Evolutionary conservation across 768 basidiomycete genomes (phyloP), one percentile per base, ranked within the genome.

Genomic region (Bullera alba): DNA sequence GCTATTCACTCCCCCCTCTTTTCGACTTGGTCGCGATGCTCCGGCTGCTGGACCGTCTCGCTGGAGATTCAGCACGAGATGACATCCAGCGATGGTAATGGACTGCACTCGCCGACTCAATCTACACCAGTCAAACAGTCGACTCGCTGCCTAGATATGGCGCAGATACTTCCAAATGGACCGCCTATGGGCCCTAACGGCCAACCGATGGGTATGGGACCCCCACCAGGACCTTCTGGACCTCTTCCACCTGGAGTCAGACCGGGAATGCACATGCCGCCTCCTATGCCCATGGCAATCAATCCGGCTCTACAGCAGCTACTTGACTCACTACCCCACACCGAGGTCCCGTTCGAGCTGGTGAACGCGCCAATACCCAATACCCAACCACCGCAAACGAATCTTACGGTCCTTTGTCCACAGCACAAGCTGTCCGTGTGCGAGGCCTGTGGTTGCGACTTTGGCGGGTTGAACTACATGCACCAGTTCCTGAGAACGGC

Each of bases 371-470:
- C 54, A 10, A 48, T 67, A 19, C 60, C 57, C 1, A 48, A 56
- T 19, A 51, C 60, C 19, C 48, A 56, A 14, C 63, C 64, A n/a
- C 65, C 65, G 0, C 61, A 61, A 30, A 46, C 28, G 2, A 44
- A 75, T 54, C 72, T 77, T 21, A 69, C 76, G 17, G 83, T 80
- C 1, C 75, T 84, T 30, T 93, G 89, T 71, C 74, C 72, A 6
- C 64, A 71, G 21, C 89, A 92, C 76, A 77, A 79, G 54, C 75
- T 78, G 42, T 85, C 87, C 70, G 83, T 83, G 68, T 91, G 89
- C 73, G 75, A 79, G 43, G 76, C 78, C 28, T 91, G 88, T 70
- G 77, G 77, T 49, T 63, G 84, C 2, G 87, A 95, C 74, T 90
- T 85, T 73, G 72, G 78, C 42, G 75, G 74, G 45, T 76, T 91